Conservation (phyloP, 1,284 basidiomycete species). For the Melampsora abietis-canadensis region DNA sequence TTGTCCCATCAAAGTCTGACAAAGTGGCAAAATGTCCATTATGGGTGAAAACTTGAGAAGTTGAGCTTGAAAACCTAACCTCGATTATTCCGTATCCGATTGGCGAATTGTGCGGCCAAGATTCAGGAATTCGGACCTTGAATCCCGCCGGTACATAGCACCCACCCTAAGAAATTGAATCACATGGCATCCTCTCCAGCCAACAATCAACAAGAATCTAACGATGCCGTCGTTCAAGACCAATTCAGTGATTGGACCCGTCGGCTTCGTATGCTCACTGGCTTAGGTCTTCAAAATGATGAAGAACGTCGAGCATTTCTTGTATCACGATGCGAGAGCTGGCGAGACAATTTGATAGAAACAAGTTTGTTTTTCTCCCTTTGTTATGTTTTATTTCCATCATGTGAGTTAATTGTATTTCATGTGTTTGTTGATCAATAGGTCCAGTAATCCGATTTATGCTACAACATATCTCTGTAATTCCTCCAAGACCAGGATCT, state of each 20-base stretch:
- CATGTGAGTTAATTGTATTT: neutral
- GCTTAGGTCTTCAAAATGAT: conserved; percentile 18
- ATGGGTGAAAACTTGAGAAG: no score
- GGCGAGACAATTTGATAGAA: conserved; percentile 31
- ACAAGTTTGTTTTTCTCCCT: conserved; percentile 16
- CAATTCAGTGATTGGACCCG: conserved; percentile 36
- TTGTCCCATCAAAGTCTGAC: no score
- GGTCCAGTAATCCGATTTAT: conserved; percentile 33
- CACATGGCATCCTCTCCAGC: neutral
- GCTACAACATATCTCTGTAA: conserved; percentile 27
- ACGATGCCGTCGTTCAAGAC: neutral
- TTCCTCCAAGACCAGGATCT: conserved; percentile 23
- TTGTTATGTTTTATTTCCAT: neutral
- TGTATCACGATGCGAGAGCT: conserved; percentile 29
- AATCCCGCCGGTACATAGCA: no score
- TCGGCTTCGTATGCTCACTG: conserved; percentile 27
- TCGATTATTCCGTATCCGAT: no score
- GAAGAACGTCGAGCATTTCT: conserved; percentile 36
- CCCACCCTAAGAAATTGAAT: no score
- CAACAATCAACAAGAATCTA: neutral
- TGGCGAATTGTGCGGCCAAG: no score
- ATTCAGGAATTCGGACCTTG: no score
- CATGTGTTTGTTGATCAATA: neutral
- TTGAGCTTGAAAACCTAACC: no score
- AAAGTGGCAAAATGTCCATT: no score